phyloP scores from a whole-genome alignment of 495 filamentous ascomycete species.

The Chaetomidium leptoderma region DNA sequence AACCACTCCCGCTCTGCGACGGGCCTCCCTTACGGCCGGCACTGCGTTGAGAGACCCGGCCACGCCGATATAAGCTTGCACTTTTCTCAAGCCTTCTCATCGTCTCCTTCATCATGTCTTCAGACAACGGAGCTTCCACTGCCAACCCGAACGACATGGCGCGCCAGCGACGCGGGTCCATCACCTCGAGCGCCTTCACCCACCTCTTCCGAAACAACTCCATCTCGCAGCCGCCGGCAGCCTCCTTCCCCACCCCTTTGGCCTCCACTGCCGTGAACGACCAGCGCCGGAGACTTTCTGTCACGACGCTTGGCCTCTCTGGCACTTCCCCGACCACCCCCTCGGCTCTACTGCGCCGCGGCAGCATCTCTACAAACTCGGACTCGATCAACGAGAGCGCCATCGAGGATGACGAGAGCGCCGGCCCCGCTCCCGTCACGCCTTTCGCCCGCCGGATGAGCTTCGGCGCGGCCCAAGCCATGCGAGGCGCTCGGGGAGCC shows the following conservation, averaged over 20 bases:
- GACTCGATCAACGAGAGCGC: conserved; percentile 81
- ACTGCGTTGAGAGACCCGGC: background rate
- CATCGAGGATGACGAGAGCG: conserved; percentile 70
- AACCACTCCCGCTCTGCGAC: background rate
- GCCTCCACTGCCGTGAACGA: conserved; percentile 62
- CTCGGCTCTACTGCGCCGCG: conserved; percentile 55
- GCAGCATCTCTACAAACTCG: conserved; percentile 72
- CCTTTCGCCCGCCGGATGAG: conserved; percentile 85
- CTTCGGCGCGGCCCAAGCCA: conserved; percentile 74
- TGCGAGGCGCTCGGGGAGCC: conserved; percentile 50
- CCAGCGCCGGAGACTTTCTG: conserved; percentile 78
- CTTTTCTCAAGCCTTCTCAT: background rate
- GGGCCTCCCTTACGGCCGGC: conserved; percentile 6
- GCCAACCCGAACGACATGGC: conserved; percentile 34
- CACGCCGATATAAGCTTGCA: conserved; percentile 14
- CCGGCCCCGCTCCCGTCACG: conserved; percentile 54
- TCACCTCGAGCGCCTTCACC: conserved; percentile 52
- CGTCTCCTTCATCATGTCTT: conserved; percentile 36
- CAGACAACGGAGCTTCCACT: conserved; percentile 34
- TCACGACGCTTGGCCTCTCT: conserved; percentile 78
- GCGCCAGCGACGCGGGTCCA: conserved; percentile 51
- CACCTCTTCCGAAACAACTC: conserved; percentile 54
- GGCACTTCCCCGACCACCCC: conserved; percentile 67
- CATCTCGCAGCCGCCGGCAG: conserved; percentile 36
- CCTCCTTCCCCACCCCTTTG: conserved; percentile 58